Percentiles rank a stretch among this genome's conserved stretches.
Conservation (phyloP, 495 filamentous ascomycete genomes). For the Neurospora terricola region DNA sequence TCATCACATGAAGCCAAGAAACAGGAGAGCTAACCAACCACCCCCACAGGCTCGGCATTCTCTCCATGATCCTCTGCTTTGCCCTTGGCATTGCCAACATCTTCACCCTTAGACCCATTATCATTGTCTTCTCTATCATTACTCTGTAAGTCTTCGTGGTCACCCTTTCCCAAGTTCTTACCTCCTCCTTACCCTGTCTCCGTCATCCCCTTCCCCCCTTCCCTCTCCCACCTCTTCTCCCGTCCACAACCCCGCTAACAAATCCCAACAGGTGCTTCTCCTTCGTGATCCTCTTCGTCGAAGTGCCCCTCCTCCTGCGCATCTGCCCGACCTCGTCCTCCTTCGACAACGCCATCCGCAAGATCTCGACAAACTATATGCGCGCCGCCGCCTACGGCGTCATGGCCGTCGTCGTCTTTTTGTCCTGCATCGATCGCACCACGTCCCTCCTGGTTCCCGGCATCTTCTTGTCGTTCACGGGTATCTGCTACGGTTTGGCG, state of each 20-base stretch:
- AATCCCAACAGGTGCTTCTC: slow-evolving; percentile 51
- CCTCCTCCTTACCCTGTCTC: no score
- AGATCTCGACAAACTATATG: slow-evolving; percentile 92
- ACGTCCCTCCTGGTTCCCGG: slow-evolving; percentile 81
- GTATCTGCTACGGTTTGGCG: slow-evolving; percentile 72
- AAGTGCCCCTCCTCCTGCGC: slow-evolving; percentile 89
- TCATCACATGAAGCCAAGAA: neutral
- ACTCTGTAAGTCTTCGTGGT: slow-evolving; percentile 79
- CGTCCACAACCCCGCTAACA: no score
- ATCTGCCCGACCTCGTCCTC: slow-evolving; percentile 90
- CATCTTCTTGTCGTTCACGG: slow-evolving; percentile 67
- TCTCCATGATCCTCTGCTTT: slow-evolving; percentile 91
- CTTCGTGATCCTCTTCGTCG: slow-evolving; percentile 89
- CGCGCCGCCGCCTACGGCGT: slow-evolving; percentile 79
- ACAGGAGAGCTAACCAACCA: slow-evolving; percentile 8
- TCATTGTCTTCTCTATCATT: slow-evolving; percentile 74
- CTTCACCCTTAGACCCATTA: slow-evolving; percentile 49
- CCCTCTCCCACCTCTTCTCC: no score
- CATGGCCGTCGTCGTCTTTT: slow-evolving; percentile 77
- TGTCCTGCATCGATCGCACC: slow-evolving; percentile 52
- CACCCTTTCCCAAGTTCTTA: no score
- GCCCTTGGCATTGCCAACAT: slow-evolving; percentile 91
- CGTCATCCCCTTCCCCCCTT: no score
- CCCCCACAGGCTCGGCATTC: slow-evolving; percentile 75
- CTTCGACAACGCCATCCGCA: slow-evolving; percentile 87